These are phyloP conservation scores for Darksidea phi DNA, from an alignment of 495 filamentous ascomycete genomes.

Conservation along the genomic window DNA sequence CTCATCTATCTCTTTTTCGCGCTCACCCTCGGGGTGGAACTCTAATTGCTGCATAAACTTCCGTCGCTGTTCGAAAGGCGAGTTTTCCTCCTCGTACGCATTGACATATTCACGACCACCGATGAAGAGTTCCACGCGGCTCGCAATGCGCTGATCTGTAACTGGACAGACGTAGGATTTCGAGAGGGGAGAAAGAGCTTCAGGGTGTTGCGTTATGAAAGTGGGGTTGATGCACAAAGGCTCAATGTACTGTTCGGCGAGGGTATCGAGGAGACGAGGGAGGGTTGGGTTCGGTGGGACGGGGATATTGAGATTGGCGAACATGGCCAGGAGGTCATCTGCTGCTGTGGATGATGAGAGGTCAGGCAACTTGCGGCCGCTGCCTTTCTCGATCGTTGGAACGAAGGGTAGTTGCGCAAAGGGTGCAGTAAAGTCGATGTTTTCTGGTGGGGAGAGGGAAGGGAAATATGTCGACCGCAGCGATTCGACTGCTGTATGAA, in stretches of 20 bases:
- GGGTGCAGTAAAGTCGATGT: slow-evolving; percentile 58
- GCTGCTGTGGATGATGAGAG: slow-evolving; percentile 57
- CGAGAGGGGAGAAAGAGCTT: slow-evolving; percentile 85
- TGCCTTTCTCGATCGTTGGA: slow-evolving; percentile 65
- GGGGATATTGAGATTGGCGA: slow-evolving; percentile 54
- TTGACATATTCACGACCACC: slow-evolving; percentile 79
- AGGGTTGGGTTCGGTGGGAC: slow-evolving; percentile 60
- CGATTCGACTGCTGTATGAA: slow-evolving; percentile 46
- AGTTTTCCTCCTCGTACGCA: slow-evolving; percentile 97
- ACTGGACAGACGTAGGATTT: slow-evolving; percentile 71
- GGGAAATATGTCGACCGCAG: slow-evolving; percentile 51
- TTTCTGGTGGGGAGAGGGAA: slow-evolving; percentile 49
- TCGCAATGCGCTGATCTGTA: slow-evolving; percentile 68
- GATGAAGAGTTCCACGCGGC: slow-evolving; percentile 87
- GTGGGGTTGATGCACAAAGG: slow-evolving; percentile 67
- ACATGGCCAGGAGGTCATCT: slow-evolving; percentile 55
- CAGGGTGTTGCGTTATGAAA: slow-evolving; percentile 88
- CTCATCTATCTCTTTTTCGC: slow-evolving; percentile 76
- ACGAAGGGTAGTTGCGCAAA: slow-evolving; percentile 78
- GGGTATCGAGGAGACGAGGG: slow-evolving; percentile 78
- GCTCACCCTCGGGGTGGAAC: slow-evolving; percentile 40
- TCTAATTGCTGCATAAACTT: slow-evolving; percentile 71
- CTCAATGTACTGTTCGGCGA: slow-evolving; percentile 76
- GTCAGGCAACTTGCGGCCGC: slow-evolving; percentile 66
- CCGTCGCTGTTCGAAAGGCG: slow-evolving; percentile 77